These are phyloP conservation scores for Zelonia costaricensis DNA, from an alignment of 208 protist species.

Conservation along the genomic window DNA sequence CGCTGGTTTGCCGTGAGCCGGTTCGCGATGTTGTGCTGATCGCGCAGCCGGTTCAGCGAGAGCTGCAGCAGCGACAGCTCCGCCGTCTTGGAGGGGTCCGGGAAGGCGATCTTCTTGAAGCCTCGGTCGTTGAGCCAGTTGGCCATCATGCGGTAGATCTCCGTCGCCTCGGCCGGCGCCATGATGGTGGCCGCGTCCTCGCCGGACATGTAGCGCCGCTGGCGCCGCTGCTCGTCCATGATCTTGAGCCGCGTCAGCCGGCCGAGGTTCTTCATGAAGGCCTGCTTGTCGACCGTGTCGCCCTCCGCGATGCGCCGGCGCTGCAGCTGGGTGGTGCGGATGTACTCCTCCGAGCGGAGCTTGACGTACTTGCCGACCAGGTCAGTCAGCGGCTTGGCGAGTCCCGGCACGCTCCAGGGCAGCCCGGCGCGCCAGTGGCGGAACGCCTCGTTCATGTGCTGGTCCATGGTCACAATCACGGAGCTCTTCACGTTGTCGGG, in stretches of 20 bases:
- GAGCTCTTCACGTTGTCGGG: conserved; percentile 98
- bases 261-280: conserved; percentile 99
- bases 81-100: conserved; percentile 99
- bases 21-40: conserved; percentile 98
- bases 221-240: conserved; percentile 99
- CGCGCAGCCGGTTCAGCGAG: conserved; percentile 99
- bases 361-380: conserved; percentile 99
- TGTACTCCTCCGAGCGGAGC: conserved; percentile 99
- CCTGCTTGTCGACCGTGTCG: conserved; percentile 99
- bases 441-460: conserved; percentile 99
- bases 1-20: conserved; percentile 98
- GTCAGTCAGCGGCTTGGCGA: conserved; percentile 98
- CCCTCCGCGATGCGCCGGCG: conserved; percentile 98
- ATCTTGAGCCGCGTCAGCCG: conserved; percentile 99
- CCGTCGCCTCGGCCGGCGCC: conserved; percentile 96
- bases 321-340: conserved; percentile 99
- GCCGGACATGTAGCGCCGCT: conserved; percentile 99
- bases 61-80: conserved; percentile 99
- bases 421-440: conserved; percentile 99
- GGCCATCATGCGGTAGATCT: conserved; percentile 99
- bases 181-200: conserved; percentile 93
- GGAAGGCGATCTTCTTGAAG: conserved; percentile 99
- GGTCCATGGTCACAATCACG: conserved; percentile 98
- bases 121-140: conserved; percentile 99
- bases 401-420: conserved; percentile 98